Percentiles rank a stretch among this genome's conserved stretches.
phyloP scores from a whole-genome alignment of 1,284 basidiomycete species.

The Leucoagaricus sp. region DNA sequence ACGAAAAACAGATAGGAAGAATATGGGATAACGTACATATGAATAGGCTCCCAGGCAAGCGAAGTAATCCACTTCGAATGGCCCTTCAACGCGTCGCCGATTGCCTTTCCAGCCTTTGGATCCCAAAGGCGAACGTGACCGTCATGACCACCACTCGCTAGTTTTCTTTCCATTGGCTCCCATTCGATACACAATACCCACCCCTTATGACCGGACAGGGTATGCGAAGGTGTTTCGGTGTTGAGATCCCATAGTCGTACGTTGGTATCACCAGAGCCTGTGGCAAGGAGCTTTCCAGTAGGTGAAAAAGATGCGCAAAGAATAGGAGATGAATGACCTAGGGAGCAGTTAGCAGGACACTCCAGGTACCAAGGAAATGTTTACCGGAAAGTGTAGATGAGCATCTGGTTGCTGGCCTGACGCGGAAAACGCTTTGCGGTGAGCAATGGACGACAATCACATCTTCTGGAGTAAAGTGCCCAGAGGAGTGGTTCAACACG shows the following conservation, averaged over 20 bases:
- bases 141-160: slow-evolving; percentile 92
- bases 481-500: slow-evolving; percentile 70
- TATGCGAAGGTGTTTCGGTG: slow-evolving; percentile 91
- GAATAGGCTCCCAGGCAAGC: slow-evolving; percentile 96
- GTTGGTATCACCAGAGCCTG: slow-evolving; percentile 94
- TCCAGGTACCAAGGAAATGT: not conserved
- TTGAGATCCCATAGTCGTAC: slow-evolving; percentile 94
- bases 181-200: slow-evolving; percentile 98
- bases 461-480: slow-evolving; percentile 83
- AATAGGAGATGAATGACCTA: slow-evolving; percentile 92
- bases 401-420: slow-evolving; percentile 91
- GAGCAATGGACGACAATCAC: slow-evolving; percentile 86
- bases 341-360: not conserved
- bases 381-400: slow-evolving; percentile 87
- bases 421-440: slow-evolving; percentile 95
- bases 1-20: too few species aligned
- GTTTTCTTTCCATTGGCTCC: slow-evolving; percentile 88
- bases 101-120: slow-evolving; percentile 81
- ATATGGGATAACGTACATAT: slow-evolving; percentile 72
- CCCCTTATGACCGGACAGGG: slow-evolving; percentile 86
- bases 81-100: slow-evolving; percentile 85
- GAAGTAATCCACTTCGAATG: slow-evolving; percentile 98
- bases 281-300: slow-evolving; percentile 88
- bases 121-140: slow-evolving; percentile 92
- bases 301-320: slow-evolving; percentile 96